Evolutionary conservation across 495 filamentous ascomycete species (phyloP), one percentile per base, ranked within the genome.

Genomic region (Penicillium maclennaniae): DNA sequence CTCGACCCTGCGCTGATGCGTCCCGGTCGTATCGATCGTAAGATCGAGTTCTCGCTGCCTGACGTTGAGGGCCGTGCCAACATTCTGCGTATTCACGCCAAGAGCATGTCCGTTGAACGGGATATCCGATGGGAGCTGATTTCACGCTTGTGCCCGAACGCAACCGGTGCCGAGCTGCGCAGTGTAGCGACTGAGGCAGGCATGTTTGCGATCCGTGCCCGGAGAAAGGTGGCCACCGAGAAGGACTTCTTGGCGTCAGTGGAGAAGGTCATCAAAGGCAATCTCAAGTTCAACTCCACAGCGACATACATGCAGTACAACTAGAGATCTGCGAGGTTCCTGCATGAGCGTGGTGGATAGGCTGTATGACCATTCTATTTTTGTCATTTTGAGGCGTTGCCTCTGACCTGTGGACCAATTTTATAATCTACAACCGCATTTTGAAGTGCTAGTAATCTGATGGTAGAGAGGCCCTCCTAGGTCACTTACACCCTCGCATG

Each of bases 281-380:
- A 96, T 71, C 77, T 96, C 69, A 98, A 98, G 81, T 98, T 98
- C 80, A 97, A 96, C 81, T 95, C 90, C 50, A 98, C 93, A 48
- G 93, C 95, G 21, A 91, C 91, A 49, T 98, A 98, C 76, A 95
- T 95, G 84, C 93, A 97, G 72, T 98, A 98, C 81, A 98, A 98
- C 73, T 98, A 68, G 47, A 53, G 26, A 42, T 45, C 45, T 47
- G 51, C 42, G 45, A 60, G 54, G 43, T 38, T 58, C 47, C 57
- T 47, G 53, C 58, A 61, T 54, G 50, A 47, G 62, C 45, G 51
- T 59, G 48, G 51, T 51, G 59, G 52, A 62, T 59, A 48, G 54
- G 41, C 44, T 58, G 55, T 62, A 62, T 39, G 54, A 66, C 59
- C 58, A 66, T 43, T 46, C 48, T 52, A 49, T 26, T 57, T 57